These are phyloP conservation scores for Ambrosiella cleistominuta DNA, from an alignment of 2,329 filamentous ascomycete genomes.

Conservation along the genomic window DNA sequence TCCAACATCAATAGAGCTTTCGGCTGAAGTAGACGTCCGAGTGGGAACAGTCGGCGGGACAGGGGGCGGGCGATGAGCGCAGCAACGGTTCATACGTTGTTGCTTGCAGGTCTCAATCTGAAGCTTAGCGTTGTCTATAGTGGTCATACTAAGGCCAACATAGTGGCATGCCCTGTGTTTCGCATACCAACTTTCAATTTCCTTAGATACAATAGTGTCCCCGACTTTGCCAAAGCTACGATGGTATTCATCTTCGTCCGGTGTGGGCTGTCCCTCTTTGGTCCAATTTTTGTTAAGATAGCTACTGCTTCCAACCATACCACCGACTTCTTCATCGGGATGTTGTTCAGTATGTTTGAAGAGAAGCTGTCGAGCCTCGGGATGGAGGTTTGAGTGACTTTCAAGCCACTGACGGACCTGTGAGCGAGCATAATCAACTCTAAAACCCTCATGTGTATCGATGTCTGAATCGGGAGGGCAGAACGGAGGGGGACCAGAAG, in stretches of 20 bases:
- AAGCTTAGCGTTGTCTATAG: slow-evolving; percentile 41
- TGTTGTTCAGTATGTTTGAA: slow-evolving; percentile 35
- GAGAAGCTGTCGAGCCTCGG: slow-evolving; percentile 35
- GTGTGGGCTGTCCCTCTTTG: slow-evolving; percentile 19
- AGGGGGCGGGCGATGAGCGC: slow-evolving; percentile 1
- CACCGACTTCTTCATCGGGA: slow-evolving; percentile 30
- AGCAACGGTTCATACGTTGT: slow-evolving; percentile 13
- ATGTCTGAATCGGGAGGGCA: background rate
- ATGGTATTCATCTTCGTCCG: slow-evolving; percentile 14
- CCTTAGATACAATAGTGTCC: slow-evolving; percentile 32
- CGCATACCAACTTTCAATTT: slow-evolving; percentile 47
- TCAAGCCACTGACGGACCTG: slow-evolving; percentile 47
- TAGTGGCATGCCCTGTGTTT: slow-evolving; percentile 4
- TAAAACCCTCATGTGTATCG: slow-evolving; percentile 18
- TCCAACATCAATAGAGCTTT: slow-evolving; percentile 10
- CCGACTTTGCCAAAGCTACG: slow-evolving; percentile 7
- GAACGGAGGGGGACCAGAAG: slow-evolving; percentile 15
- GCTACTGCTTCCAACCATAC: slow-evolving; percentile 29
- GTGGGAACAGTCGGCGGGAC: slow-evolving; percentile 1
- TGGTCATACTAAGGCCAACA: slow-evolving; percentile 28
- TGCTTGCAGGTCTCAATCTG: slow-evolving; percentile 41
- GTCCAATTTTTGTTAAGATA: slow-evolving; percentile 40
- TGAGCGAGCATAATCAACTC: slow-evolving; percentile 37
- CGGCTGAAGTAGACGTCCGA: slow-evolving; percentile 1
- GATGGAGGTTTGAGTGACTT: slow-evolving; percentile 41